Conservation (phyloP, 352 stramenopile genomes). For the Thraustotheca clavata region DNA sequence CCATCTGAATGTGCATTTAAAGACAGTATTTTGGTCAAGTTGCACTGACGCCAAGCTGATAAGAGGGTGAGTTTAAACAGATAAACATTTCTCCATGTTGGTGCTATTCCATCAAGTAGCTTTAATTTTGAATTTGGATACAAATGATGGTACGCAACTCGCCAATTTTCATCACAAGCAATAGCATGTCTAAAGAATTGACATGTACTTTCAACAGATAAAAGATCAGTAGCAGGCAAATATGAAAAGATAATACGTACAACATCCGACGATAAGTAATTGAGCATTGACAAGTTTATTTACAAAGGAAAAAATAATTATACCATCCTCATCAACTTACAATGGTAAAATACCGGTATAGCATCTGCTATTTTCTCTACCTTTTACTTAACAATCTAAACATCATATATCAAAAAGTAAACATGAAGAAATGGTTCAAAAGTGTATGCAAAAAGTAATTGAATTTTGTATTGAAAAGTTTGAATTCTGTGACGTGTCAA, state of each 20-base stretch:
- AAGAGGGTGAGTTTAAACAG: neutral
- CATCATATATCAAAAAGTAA: neutral
- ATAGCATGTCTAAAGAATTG: neutral
- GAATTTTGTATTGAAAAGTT: too few species aligned
- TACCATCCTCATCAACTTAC: neutral
- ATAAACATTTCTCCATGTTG: slow-evolving; percentile 13
- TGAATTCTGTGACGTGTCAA: too few species aligned
- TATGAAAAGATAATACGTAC: neutral
- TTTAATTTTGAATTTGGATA: neutral
- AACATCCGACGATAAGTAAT: neutral
- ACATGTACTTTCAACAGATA: slow-evolving; percentile 5
- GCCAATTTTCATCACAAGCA: neutral
- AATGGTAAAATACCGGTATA: neutral
- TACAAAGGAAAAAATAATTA: neutral
- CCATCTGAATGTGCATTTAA: too few species aligned
- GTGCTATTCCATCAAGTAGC: neutral
- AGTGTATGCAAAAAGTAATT: neutral
- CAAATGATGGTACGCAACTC: neutral
- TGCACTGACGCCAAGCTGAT: slow-evolving; percentile 3
- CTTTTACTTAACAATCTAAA: neutral
- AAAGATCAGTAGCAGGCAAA: slow-evolving; percentile 1
- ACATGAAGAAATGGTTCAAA: too few species aligned
- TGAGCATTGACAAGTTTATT: neutral
- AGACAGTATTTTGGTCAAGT: too few species aligned
- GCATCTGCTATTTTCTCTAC: too few species aligned